A percentile compares a stretch with the other conserved stretches of the same genome.
These are phyloP conservation scores for Solanum hybrid DNA, from an alignment of 305 asterid genomes.

Conservation along the genomic window DNA sequence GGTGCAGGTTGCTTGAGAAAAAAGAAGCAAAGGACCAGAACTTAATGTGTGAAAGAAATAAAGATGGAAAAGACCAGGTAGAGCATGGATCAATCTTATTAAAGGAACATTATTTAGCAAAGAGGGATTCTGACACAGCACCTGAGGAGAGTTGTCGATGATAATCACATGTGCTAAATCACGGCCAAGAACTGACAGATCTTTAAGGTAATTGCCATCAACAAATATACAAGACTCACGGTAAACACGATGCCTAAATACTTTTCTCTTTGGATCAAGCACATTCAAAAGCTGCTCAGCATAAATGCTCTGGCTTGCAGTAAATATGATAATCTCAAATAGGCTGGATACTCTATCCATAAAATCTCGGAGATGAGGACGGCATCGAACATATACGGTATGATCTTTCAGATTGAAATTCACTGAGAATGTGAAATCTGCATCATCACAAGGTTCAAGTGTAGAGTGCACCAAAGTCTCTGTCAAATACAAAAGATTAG, in stretches of 20 bases:
- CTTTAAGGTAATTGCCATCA: slow-evolving; percentile 93
- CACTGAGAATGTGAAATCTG: slow-evolving; percentile 87
- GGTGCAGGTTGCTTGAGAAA: neutral
- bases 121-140: slow-evolving; percentile 14
- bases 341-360: slow-evolving; percentile 65
- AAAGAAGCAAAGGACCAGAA: neutral
- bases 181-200: slow-evolving; percentile 95
- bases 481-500: slow-evolving; percentile 35
- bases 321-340: slow-evolving; percentile 86
- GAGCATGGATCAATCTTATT: neutral
- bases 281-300: slow-evolving; percentile 89
- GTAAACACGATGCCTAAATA: slow-evolving; percentile 89
- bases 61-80: neutral
- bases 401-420: slow-evolving; percentile 73
- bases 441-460: slow-evolving; percentile 81
- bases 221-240: slow-evolving; percentile 89
- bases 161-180: slow-evolving; percentile 81
- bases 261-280: slow-evolving; percentile 82
- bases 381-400: slow-evolving; percentile 77
- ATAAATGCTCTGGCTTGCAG: slow-evolving; percentile 97
- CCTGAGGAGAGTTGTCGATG: slow-evolving; percentile 98
- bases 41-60: slow-evolving; percentile 1
- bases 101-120: neutral
- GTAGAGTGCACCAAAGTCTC: slow-evolving; percentile 99
- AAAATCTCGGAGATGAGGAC: slow-evolving; percentile 81